Conservation (phyloP, 2,329 filamentous ascomycete species). For the Microcera coccophila region DNA sequence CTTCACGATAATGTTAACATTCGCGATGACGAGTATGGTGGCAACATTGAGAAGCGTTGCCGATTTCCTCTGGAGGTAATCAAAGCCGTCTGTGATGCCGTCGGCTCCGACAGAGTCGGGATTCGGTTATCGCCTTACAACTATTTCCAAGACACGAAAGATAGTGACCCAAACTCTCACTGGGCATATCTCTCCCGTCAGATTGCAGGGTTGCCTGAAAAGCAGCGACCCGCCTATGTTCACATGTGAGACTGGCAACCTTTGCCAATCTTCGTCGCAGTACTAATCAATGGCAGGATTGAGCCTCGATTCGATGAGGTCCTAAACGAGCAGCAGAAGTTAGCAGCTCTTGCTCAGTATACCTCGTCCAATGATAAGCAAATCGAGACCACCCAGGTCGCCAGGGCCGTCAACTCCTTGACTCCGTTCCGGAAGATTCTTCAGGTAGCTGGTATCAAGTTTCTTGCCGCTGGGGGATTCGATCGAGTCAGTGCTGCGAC, state of each 20-base stretch:
- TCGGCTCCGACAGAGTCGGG: slow-evolving; percentile 20
- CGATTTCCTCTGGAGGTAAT: slow-evolving; percentile 19
- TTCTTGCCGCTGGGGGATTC: slow-evolving; percentile 50
- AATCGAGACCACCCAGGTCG: slow-evolving; percentile 6
- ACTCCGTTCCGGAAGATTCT: slow-evolving; percentile 40
- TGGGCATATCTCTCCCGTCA: slow-evolving; percentile 35
- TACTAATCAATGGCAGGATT: slow-evolving; percentile 28
- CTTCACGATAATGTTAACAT: slow-evolving; percentile 19
- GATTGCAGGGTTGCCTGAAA: slow-evolving; percentile 31
- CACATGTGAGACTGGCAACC: slow-evolving; percentile 36
- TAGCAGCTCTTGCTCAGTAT: slow-evolving; percentile 33
- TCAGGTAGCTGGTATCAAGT: slow-evolving; percentile 36
- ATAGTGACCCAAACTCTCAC: slow-evolving; percentile 32
- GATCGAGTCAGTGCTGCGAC: slow-evolving; percentile 37
- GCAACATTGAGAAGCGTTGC: slow-evolving; percentile 19
- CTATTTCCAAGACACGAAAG: slow-evolving; percentile 29
- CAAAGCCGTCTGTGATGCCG: slow-evolving; percentile 13
- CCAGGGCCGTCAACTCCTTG: slow-evolving; percentile 30
- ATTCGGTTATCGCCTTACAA: slow-evolving; percentile 27
- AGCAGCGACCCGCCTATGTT: slow-evolving; percentile 39
- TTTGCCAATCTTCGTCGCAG: not conserved
- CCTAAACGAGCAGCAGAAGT: slow-evolving; percentile 41
- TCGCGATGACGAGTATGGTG: slow-evolving; percentile 18
- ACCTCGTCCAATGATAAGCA: not conserved
- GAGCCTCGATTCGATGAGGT: slow-evolving; percentile 47